Percentiles rank a stretch among this genome's conserved stretches.
These are phyloP conservation scores for Daldinia loculata DNA, from an alignment of 495 filamentous ascomycete genomes.

Conservation along the genomic window DNA sequence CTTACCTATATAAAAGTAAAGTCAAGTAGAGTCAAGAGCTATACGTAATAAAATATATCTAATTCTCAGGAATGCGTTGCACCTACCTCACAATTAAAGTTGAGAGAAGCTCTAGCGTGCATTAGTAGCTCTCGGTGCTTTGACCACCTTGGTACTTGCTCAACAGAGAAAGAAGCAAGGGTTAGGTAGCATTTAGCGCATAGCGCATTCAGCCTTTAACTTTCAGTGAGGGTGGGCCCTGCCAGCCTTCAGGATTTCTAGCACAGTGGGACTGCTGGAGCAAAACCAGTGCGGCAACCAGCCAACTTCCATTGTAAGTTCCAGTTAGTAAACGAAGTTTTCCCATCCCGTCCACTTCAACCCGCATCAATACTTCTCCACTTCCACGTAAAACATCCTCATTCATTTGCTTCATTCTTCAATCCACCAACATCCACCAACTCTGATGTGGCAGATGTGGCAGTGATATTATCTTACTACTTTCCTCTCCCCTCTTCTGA, in stretches of 20 bases:
- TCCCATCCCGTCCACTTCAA: constrained; percentile 15
- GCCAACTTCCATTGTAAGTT: background rate
- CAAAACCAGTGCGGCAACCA: constrained; percentile 6
- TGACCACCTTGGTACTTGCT: background rate
- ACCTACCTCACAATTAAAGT: background rate
- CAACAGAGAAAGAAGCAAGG: background rate
- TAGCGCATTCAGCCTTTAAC: constrained; percentile 22
- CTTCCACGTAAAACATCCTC: constrained; percentile 19
- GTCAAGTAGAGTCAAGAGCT: too few relatives aligned
- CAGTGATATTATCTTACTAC: background rate
- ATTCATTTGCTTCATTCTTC: background rate
- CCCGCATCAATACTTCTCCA: constrained; percentile 11
- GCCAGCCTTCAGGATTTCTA: constrained; percentile 43
- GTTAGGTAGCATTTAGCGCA: background rate
- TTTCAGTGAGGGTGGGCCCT: constrained; percentile 16
- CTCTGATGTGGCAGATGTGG: constrained; percentile 31
- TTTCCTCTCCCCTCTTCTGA: constrained; percentile 2
- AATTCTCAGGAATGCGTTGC: background rate
- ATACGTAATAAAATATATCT: too few relatives aligned
- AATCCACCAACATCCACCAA: constrained; percentile 5
- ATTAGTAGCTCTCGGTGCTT: background rate
- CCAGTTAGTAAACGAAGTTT: constrained; percentile 15
- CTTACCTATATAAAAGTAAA: background rate
- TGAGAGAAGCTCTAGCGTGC: background rate
- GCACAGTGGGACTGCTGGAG: constrained; percentile 28